Evolutionary conservation across 306 rosid genomes (phyloP).

Genomic region (cucumber (Cucumis sativus)): DNA sequence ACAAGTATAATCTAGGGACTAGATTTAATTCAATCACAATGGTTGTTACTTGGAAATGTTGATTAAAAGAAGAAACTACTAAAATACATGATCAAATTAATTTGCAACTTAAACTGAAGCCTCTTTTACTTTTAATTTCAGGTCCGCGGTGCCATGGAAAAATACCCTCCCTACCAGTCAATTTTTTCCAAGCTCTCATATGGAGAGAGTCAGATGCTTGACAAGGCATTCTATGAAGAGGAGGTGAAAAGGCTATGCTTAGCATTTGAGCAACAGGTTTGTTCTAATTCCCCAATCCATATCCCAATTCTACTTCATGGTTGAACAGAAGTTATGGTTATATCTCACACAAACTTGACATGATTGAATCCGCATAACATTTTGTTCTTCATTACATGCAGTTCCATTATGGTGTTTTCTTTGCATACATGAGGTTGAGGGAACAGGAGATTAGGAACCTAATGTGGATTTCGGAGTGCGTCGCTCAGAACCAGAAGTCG

Average conservation of each 20-base stretch:
- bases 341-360: background rate
- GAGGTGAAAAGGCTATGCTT: slow-evolving; percentile 97
- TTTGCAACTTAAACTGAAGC: background rate
- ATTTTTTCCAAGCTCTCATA: slow-evolving; percentile 78
- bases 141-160: slow-evolving; percentile 90
- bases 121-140: slow-evolving; percentile 16
- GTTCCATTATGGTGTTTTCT: slow-evolving; percentile 95
- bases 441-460: slow-evolving; percentile 94
- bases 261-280: slow-evolving; percentile 94
- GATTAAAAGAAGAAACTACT: background rate
- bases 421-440: slow-evolving; percentile 95
- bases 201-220: slow-evolving; percentile 97
- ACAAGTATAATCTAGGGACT: background rate
- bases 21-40: background rate
- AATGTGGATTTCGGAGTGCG: slow-evolving; percentile 98
- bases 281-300: background rate
- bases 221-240: slow-evolving; percentile 98
- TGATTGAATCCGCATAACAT: background rate
- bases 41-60: background rate
- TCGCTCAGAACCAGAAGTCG: slow-evolving; percentile 96
- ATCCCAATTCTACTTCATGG: background rate
- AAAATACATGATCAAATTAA: background rate
- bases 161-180: slow-evolving; percentile 90
- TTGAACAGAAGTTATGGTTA: background rate
- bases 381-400: slow-evolving; percentile 27